Conservation (phyloP, 106 monocot species). For the Acorus calamus region DNA sequence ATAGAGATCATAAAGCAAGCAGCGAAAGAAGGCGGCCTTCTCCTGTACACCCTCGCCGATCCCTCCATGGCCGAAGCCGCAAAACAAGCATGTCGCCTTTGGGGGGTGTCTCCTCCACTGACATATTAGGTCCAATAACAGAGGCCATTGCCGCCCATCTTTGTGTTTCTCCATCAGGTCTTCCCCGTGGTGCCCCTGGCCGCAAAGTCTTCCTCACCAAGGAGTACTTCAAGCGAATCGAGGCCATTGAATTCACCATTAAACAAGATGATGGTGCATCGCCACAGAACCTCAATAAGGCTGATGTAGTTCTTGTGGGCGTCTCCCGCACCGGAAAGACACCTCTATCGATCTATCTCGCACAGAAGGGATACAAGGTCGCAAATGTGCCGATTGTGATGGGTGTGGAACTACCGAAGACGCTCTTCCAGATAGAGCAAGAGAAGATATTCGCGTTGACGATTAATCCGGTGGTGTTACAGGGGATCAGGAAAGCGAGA, state of each 20-base stretch:
- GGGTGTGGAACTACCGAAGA: constrained; percentile 65
- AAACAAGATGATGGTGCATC: constrained; percentile 89
- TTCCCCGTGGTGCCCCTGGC: constrained; percentile 58
- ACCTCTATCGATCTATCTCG: constrained; percentile 79
- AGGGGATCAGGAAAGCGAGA: constrained; percentile 74
- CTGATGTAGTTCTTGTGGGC: constrained; percentile 68
- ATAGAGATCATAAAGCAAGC: constrained; percentile 83
- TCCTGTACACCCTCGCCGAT: constrained; percentile 78
- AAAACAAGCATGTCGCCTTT: constrained; percentile 64
- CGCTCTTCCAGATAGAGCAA: constrained; percentile 57
- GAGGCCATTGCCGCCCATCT: constrained; percentile 82
- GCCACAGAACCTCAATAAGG: constrained; percentile 51
- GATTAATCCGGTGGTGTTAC: constrained; percentile 67
- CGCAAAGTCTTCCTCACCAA: constrained; percentile 42
- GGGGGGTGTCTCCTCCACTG: constrained; percentile 49
- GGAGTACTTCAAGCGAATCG: constrained; percentile 76
- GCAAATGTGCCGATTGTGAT: constrained; percentile 84
- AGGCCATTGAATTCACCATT: constrained; percentile 91
- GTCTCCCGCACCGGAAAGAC: constrained; percentile 91
- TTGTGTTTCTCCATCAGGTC: constrained; percentile 72
- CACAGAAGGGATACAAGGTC: constrained; percentile 89
- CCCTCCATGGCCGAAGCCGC: constrained; percentile 62
- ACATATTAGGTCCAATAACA: constrained; percentile 69
- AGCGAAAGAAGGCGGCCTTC: constrained; percentile 65
- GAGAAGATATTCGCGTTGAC: constrained; percentile 71